Conservation (phyloP, 768 basidiomycete genomes). For the Leccinum aurantiacum region DNA sequence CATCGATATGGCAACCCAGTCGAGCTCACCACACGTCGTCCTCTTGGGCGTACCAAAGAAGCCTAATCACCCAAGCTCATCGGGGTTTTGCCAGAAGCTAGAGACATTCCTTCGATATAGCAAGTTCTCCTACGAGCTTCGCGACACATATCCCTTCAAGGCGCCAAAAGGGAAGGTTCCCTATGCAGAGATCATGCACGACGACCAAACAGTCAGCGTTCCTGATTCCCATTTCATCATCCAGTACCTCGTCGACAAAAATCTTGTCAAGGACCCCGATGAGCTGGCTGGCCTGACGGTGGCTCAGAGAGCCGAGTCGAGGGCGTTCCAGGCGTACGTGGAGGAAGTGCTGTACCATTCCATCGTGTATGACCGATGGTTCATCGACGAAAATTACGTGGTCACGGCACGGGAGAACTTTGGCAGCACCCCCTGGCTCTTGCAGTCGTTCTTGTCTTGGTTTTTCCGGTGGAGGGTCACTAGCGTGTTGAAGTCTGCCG, state of each 20-base stretch:
- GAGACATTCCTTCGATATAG: constrained; percentile 32
- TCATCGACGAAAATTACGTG: constrained; percentile 27
- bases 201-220: constrained; percentile 18
- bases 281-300: constrained; percentile 25
- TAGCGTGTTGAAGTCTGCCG: constrained; percentile 19
- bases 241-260: constrained; percentile 27
- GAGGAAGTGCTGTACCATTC: constrained; percentile 33
- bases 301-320: constrained; percentile 32
- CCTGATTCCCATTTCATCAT: constrained; percentile 38
- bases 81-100: constrained; percentile 37
- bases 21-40: constrained; percentile 22
- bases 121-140: constrained; percentile 29
- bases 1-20: constrained; percentile 15
- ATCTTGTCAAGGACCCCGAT: constrained; percentile 30
- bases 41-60: constrained; percentile 28
- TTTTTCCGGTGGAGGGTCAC: constrained; percentile 21
- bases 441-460: constrained; percentile 27
- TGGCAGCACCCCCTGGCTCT: constrained; percentile 13
- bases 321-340: constrained; percentile 35
- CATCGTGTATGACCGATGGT: constrained; percentile 34
- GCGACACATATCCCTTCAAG: constrained; percentile 24
- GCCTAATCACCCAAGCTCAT: constrained; percentile 22
- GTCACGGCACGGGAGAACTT: constrained; percentile 16
- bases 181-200: constrained; percentile 31
- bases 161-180: constrained; percentile 37